Evolutionary conservation across 2,329 filamentous ascomycete species (phyloP).

Genomic region (Epicoccum sorghinum): DNA sequence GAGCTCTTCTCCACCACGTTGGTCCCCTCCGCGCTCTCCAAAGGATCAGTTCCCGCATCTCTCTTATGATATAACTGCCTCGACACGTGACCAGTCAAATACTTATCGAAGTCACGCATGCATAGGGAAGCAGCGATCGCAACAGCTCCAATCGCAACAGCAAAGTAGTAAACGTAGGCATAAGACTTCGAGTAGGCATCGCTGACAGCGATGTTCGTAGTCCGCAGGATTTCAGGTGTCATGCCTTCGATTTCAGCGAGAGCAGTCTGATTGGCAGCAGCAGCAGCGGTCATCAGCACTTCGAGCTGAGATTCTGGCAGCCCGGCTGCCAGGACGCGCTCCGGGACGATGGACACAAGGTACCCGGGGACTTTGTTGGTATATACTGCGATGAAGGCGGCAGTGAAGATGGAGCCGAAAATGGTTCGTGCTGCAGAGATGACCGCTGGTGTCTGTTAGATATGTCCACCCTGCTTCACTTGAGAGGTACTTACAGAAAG

Average conservation of each 20-base stretch:
- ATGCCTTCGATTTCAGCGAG: conserved; percentile 14
- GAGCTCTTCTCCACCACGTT: neutral
- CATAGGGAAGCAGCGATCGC: conserved; percentile 20
- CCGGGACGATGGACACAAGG: conserved; percentile 15
- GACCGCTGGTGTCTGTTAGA: conserved; percentile 7
- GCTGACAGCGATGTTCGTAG: conserved; percentile 19
- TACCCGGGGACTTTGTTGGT: conserved; percentile 28
- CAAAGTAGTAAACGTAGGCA: conserved; percentile 31
- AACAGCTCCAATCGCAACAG: conserved; percentile 23
- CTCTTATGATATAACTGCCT: conserved; percentile 21
- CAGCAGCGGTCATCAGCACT: conserved; percentile 21
- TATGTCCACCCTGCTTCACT: neutral
- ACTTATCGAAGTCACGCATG: conserved; percentile 27
- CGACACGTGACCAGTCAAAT: conserved; percentile 26
- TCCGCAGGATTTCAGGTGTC: conserved; percentile 19
- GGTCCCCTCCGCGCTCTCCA: conserved; percentile 3
- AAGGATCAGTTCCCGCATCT: conserved; percentile 11
- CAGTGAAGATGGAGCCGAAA: conserved; percentile 24
- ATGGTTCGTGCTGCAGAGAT: conserved; percentile 24
- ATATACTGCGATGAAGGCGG: conserved; percentile 30
- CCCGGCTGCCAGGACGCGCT: conserved; percentile 21
- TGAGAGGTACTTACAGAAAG: conserved; percentile 18
- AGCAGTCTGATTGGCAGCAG: conserved; percentile 16
- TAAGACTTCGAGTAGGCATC: conserved; percentile 25
- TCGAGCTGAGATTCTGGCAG: conserved; percentile 21